Conservation (phyloP, 2,329 filamentous ascomycete species). For the Zopfia rhizophila region DNA sequence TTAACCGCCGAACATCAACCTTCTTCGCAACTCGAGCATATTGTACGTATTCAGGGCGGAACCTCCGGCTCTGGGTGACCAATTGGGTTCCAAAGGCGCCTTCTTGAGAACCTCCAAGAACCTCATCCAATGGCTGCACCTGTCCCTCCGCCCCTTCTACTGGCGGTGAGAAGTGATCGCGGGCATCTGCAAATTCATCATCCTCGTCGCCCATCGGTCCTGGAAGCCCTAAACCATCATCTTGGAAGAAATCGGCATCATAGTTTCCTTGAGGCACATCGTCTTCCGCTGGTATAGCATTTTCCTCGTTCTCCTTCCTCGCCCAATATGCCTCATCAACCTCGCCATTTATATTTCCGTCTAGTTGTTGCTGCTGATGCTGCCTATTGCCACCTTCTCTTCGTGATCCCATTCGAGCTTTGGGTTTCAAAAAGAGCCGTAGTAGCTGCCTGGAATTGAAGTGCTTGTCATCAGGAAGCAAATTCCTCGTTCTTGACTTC, state of each 20-base stretch:
- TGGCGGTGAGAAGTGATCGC: conserved; percentile 79
- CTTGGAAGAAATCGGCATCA: conserved; percentile 97
- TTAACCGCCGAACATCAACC: conserved; percentile 71
- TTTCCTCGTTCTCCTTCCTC: conserved; percentile 53
- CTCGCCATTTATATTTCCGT: conserved; percentile 73
- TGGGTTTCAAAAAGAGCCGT: conserved; percentile 92
- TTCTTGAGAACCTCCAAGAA: conserved; percentile 66
- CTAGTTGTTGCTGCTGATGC: conserved; percentile 30
- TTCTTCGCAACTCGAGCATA: conserved; percentile 74
- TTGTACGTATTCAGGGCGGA: conserved; percentile 72
- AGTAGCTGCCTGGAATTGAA: conserved; percentile 94
- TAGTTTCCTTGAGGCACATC: conserved; percentile 78
- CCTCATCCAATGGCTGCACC: conserved; percentile 35
- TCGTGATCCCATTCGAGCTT: conserved; percentile 80
- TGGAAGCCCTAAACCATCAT: conserved; percentile 78
- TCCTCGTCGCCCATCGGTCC: conserved; percentile 74
- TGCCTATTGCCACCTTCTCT: conserved; percentile 51
- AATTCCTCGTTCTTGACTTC: conserved; percentile 91
- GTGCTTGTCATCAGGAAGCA: conserved; percentile 97
- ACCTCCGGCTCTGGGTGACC: conserved; percentile 68
- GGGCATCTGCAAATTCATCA: conserved; percentile 80
- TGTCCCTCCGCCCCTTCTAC: conserved; percentile 58
- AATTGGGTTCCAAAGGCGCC: conserved; percentile 71
- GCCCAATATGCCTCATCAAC: conserved; percentile 99
- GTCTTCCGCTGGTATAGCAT: conserved; percentile 60